Percentiles rank a stretch among this genome's conserved stretches.
Conservation (phyloP, 768 basidiomycete species). For the Naganishia vaughanmartiniae region DNA sequence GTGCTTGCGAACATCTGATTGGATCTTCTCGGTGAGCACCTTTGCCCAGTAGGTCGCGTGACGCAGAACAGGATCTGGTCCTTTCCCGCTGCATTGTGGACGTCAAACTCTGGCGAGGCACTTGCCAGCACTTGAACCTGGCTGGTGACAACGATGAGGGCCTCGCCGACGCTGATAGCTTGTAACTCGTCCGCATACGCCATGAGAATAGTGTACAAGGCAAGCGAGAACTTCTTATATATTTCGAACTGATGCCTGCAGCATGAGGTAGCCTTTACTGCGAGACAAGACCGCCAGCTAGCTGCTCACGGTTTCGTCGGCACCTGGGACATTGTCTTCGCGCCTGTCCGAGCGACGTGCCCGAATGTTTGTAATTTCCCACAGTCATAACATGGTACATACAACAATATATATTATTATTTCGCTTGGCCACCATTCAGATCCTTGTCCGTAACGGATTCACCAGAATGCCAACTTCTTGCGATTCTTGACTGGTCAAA, state of each 20-base stretch:
- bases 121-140: conserved; percentile 35
- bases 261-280: background rate
- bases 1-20: conserved; percentile 63
- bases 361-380: too few species aligned
- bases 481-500: too few species aligned
- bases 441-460: too few species aligned
- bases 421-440: too few species aligned
- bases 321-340: conserved; percentile 43
- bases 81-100: conserved; percentile 51
- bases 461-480: too few species aligned
- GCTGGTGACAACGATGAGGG: conserved; percentile 79
- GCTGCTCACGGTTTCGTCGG: conserved; percentile 55
- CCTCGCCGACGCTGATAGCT: conserved; percentile 95
- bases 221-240: conserved; percentile 76
- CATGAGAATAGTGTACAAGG: conserved; percentile 91
- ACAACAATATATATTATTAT: too few species aligned
- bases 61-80: too few species aligned
- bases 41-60: conserved; percentile 57
- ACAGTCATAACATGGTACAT: too few species aligned
- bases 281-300: background rate
- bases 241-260: conserved; percentile 83
- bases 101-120: conserved; percentile 32
- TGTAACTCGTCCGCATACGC: conserved; percentile 82
- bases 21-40: conserved; percentile 74
- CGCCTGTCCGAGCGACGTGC: conserved; percentile 38